Evolutionary conservation across 805 yeast genomes (phyloP).

Genomic region (Saturnispora ahearnii): DNA sequence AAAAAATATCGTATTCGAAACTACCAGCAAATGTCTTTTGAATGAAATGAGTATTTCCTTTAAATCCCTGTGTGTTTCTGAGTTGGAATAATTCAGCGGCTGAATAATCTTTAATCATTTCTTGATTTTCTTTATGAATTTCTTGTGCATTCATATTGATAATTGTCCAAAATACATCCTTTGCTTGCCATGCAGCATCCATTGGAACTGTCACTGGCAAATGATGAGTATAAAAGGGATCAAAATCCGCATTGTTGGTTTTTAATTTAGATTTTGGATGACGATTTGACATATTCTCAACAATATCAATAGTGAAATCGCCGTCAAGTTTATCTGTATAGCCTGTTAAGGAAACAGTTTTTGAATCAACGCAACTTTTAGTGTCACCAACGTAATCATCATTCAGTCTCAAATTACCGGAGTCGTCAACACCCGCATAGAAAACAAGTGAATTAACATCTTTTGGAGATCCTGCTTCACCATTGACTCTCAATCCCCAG

Average conservation of each 20-base stretch:
- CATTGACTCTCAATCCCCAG: conserved; percentile 73
- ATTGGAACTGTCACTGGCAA: conserved; percentile 57
- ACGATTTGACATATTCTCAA: conserved; percentile 39
- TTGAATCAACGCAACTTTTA: conserved; percentile 25
- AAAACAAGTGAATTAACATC: conserved; percentile 59
- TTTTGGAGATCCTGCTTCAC: conserved; percentile 46
- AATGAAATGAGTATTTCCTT: conserved; percentile 70
- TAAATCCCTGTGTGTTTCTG: conserved; percentile 49
- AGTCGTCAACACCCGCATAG: conserved; percentile 72
- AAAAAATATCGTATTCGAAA: conserved; percentile 67
- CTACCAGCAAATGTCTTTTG: conserved; percentile 69
- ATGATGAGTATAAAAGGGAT: conserved; percentile 57
- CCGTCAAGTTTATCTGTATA: conserved; percentile 54
- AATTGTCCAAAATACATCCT: conserved; percentile 62
- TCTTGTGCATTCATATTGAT: conserved; percentile 58
- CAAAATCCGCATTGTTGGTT: conserved; percentile 33
- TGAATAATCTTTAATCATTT: conserved; percentile 24
- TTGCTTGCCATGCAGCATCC: conserved; percentile 65
- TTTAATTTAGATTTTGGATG: conserved; percentile 30
- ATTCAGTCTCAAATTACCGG: conserved; percentile 33
- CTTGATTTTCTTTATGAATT: conserved; percentile 13
- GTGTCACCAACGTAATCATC: conserved; percentile 20
- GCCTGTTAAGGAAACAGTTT: conserved; percentile 39
- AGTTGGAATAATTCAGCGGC: conserved; percentile 44
- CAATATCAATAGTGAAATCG: conserved; percentile 50